Base-by-base conservation (phyloP, 2,329 filamentous ascomycete genomes). In the Aspergillus sp. region DNA sequence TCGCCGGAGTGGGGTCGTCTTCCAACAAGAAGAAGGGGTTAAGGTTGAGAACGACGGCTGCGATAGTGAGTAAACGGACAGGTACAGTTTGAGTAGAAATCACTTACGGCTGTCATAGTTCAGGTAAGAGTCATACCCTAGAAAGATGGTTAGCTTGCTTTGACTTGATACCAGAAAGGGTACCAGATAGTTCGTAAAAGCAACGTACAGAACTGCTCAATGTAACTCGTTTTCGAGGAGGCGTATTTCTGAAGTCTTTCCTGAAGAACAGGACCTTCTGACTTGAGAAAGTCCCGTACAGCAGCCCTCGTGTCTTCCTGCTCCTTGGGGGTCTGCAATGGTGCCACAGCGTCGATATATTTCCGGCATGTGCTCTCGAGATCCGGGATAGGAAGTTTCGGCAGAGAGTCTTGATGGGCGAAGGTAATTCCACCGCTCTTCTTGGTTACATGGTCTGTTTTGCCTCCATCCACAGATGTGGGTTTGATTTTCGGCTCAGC, bases 21-120 rank as follows among this genome's bases (percentile, higher is more conserved):
- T 97, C 95, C 56, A 99, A 84, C 60, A 99, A 83, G 81, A 99
- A 99, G 80, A 99, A 99, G 0, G 95, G 95, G 73, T 99, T 99
- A 66, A 99, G 81, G 79, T 99, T 98, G 68, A 99, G 85, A 46
- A 99, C 95, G 46, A 99, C 95, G 0, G 95, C 80, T 82, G 13
- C 54, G 22, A 13, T 19, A 49, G 13, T 59, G 69, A 30, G 70
- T 66, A 56, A 62, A 53, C 31, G 57, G 30, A 11, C 46, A 58
- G 17, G 19, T 31, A n/a, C 6, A 22, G 25, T 30, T 45, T 15
- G 7, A 51, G 30, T 9, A 52, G 11, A 7, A 28, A 28, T 54
- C 71, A 56, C 79, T 76, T 65, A 82, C 80, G 93, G 72, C 97
- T 98, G 75, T 98, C 95, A 74, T 90, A 99, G 80, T 98, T 98